phyloP scores from a whole-genome alignment of 2,329 filamentous ascomycete genomes.

The Diplodia scrobiculata region DNA sequence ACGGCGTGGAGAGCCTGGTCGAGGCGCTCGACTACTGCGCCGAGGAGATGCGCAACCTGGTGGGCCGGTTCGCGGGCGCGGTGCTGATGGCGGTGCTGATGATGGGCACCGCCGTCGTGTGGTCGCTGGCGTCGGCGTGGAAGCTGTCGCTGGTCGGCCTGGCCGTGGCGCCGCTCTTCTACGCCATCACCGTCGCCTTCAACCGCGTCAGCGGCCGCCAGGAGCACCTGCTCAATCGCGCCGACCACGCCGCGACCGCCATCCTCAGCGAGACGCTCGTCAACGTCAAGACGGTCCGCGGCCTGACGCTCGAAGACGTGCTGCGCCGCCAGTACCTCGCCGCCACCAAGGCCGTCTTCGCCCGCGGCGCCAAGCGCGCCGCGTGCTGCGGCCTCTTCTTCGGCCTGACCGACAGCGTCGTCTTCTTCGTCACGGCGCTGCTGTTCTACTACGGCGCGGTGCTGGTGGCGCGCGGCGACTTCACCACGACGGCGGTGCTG shows the following conservation, averaged over 20 bases:
- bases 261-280: conserved; percentile 74
- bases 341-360: conserved; percentile 57
- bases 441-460: conserved; percentile 81
- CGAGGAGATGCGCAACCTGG: conserved; percentile 82
- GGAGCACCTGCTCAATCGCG: conserved; percentile 69
- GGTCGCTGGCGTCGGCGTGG: conserved; percentile 77
- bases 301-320: conserved; percentile 70
- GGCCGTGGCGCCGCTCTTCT: conserved; percentile 67
- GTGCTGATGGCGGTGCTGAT: conserved; percentile 68
- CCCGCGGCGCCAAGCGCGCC: conserved; percentile 66
- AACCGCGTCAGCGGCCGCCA: conserved; percentile 67
- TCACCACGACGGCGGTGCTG: conserved; percentile 62
- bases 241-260: conserved; percentile 60
- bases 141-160: conserved; percentile 77
- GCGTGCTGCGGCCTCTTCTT: conserved; percentile 69
- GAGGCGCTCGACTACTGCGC: conserved; percentile 77
- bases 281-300: conserved; percentile 76
- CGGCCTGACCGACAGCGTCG: conserved; percentile 73
- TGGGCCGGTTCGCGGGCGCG: conserved; percentile 75
- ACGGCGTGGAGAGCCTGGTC: conserved; percentile 65
- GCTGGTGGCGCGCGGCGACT: conserved; percentile 58
- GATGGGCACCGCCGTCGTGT: conserved; percentile 67
- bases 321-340: conserved; percentile 66
- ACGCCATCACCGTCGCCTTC: conserved; percentile 66
- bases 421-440: conserved; percentile 72